Evolutionary conservation across 2,329 filamentous ascomycete species (phyloP).

Genomic region (Penicillium sp.): DNA sequence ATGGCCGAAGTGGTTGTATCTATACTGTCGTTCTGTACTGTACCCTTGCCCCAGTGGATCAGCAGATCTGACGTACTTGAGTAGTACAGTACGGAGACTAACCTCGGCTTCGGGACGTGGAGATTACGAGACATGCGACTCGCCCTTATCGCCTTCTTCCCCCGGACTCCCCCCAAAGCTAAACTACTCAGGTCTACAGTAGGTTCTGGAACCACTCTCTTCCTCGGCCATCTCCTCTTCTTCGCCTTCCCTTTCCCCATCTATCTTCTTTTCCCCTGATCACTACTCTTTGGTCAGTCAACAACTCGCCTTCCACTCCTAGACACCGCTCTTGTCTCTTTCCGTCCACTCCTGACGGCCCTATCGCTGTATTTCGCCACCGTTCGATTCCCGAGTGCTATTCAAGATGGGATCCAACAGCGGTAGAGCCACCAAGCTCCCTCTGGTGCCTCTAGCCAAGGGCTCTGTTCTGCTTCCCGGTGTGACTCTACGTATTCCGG

Average conservation of each 20-base stretch:
- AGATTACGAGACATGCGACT: constrained; percentile 38
- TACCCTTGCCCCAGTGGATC: constrained; percentile 20
- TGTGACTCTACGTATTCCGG: constrained; percentile 80
- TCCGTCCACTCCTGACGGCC: background rate
- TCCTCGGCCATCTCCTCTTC: constrained; percentile 10
- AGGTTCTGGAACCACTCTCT: constrained; percentile 41
- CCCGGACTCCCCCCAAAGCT: constrained; percentile 34
- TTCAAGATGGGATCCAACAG: constrained; percentile 46
- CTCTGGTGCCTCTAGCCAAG: constrained; percentile 81
- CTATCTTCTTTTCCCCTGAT: constrained; percentile 4
- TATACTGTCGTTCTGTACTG: background rate
- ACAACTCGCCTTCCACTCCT: background rate
- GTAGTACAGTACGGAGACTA: background rate
- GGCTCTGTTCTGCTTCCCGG: constrained; percentile 85
- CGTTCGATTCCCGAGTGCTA: background rate
- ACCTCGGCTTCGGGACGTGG: constrained; percentile 46
- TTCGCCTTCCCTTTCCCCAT: constrained; percentile 6
- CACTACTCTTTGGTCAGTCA: background rate
- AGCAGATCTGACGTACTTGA: constrained; percentile 31
- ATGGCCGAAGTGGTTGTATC: background rate
- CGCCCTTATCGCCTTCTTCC: constrained; percentile 35
- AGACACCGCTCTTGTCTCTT: background rate
- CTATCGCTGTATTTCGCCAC: constrained; percentile 13
- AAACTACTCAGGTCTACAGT: background rate
- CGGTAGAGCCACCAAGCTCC: constrained; percentile 58